A percentile compares a stretch with the other conserved stretches of the same genome.
phyloP scores from a whole-genome alignment of 2,329 filamentous ascomycete species.

The Fusarium tricinctum region DNA sequence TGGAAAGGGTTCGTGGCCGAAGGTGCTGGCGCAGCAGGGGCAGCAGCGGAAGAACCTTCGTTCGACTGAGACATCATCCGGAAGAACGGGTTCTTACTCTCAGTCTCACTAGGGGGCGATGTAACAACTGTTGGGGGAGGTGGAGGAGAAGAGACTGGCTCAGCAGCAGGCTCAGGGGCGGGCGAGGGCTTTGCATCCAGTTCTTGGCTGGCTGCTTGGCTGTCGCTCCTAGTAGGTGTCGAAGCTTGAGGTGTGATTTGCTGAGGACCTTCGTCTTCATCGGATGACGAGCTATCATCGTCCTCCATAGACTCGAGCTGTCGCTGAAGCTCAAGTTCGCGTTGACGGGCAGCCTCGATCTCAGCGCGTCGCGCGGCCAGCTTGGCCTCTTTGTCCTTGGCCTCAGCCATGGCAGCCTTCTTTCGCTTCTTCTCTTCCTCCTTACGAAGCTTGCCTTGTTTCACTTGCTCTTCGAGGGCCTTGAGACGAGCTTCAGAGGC shows the following conservation, averaged over 20 bases:
- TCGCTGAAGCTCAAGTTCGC: constrained; percentile 88
- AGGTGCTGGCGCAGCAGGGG: constrained; percentile 55
- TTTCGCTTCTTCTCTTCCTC: constrained; percentile 95
- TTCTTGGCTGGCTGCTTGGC: constrained; percentile 68
- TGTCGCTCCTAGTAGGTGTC: constrained; percentile 67
- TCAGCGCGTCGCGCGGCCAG: constrained; percentile 89
- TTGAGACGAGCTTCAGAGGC: constrained; percentile 86
- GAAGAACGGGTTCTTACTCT: constrained; percentile 96
- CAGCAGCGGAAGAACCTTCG: constrained; percentile 62
- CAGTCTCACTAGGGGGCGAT: constrained; percentile 72
- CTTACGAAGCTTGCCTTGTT: constrained; percentile 93
- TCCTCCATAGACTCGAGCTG: constrained; percentile 84
- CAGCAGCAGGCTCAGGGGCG: constrained; percentile 56
- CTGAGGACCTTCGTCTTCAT: constrained; percentile 83
- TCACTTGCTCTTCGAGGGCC: constrained; percentile 93
- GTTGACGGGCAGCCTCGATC: constrained; percentile 90
- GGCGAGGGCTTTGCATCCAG: constrained; percentile 66
- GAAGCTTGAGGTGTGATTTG: constrained; percentile 75
- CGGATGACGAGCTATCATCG: constrained; percentile 82
- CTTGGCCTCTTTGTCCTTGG: constrained; percentile 89
- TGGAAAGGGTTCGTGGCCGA: constrained; percentile 92
- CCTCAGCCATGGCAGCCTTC: constrained; percentile 87
- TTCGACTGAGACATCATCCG: constrained; percentile 83
- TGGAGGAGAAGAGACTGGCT: constrained; percentile 55
- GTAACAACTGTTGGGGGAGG: constrained; percentile 66